A percentile compares a stretch with the other conserved stretches of the same genome.
phyloP scores from a whole-genome alignment of 78 protist genomes.

The Protostelium mycophagum region DNA sequence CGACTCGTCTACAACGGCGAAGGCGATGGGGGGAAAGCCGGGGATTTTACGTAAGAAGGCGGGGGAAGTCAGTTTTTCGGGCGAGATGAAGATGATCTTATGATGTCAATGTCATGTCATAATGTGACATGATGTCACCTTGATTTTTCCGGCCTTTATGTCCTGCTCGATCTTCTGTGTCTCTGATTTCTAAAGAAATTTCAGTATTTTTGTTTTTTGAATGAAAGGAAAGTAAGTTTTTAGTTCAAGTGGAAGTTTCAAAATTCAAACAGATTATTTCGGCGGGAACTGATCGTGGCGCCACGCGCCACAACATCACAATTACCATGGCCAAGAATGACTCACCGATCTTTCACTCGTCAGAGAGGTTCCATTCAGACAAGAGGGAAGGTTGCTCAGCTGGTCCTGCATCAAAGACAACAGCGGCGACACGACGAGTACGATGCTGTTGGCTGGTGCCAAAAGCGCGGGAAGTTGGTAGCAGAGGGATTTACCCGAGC shows the following conservation, averaged over 20 bases:
- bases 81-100: constrained; percentile 41
- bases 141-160: neutral
- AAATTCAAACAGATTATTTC: too few species aligned
- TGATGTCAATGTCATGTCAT: neutral
- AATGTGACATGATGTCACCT: neutral
- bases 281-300: too few species aligned
- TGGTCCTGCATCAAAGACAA: constrained; percentile 98
- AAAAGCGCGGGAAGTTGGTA: constrained; percentile 79
- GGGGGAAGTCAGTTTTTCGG: constrained; percentile 30
- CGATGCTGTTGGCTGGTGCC: constrained; percentile 31
- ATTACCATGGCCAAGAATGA: neutral
- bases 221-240: too few species aligned
- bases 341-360: neutral
- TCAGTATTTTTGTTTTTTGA: neutral
- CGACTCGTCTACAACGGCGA: constrained; percentile 86
- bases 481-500: constrained; percentile 96
- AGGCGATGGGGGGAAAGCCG: constrained; percentile 10
- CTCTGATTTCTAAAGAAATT: neutral
- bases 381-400: constrained; percentile 26
- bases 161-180: constrained; percentile 3
- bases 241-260: too few species aligned
- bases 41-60: neutral
- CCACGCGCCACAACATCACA: too few species aligned
- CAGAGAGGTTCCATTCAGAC: neutral
- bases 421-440: constrained; percentile 96